phyloP scores from a whole-genome alignment of 139 green algal species.

The Eudorina sp. region DNA sequence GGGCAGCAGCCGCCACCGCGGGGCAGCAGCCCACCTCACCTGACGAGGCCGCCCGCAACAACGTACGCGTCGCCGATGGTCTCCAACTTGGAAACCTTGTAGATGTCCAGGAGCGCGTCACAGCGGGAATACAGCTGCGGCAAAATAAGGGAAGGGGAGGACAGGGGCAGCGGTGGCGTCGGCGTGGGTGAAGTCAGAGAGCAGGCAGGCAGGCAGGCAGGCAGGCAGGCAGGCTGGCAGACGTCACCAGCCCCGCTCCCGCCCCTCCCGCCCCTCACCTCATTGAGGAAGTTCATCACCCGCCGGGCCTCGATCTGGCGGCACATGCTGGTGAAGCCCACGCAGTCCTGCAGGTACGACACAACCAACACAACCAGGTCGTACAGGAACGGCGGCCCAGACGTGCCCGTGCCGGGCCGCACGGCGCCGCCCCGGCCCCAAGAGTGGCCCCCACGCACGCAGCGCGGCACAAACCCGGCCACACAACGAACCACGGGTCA shows the following conservation, averaged over 20 bases:
- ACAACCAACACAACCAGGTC: neutral
- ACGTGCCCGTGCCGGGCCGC: too few species aligned
- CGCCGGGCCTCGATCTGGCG: neutral
- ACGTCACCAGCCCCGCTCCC: too few species aligned
- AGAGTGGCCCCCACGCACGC: too few species aligned
- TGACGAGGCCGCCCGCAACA: neutral
- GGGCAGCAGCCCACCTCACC: neutral
- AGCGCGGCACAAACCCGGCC: too few species aligned
- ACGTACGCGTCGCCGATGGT: constrained; percentile 28
- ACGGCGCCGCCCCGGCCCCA: too few species aligned
- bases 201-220: too few species aligned
- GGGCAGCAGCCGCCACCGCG: too few species aligned
- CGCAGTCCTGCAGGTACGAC: neutral
- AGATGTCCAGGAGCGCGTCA: neutral
- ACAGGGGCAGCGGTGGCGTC: too few species aligned
- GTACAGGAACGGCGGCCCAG: too few species aligned
- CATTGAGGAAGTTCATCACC: constrained; percentile 36
- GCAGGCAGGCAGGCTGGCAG: too few species aligned
- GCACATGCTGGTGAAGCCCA: constrained; percentile 35
- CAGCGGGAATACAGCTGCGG: neutral
- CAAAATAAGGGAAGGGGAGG: neutral
- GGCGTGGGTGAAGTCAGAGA: too few species aligned
- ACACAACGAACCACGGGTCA: neutral
- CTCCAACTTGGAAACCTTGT: constrained; percentile 15
- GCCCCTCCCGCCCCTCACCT: neutral